Base-by-base conservation (phyloP, 208 protist species). In the Wallacemonas rigidus region DNA sequence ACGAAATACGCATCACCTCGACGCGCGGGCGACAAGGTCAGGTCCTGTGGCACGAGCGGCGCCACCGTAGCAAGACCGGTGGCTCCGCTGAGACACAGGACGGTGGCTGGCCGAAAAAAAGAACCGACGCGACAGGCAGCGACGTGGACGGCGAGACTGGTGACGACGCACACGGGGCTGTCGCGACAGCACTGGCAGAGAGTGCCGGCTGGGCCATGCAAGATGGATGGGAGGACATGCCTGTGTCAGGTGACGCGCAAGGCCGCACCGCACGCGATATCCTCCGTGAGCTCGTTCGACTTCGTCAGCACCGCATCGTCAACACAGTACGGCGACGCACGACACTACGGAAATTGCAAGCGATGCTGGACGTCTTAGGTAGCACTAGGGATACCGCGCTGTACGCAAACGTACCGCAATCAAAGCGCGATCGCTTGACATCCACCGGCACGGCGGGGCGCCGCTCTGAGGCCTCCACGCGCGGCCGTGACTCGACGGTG, bases 301-400 rank as follows among this genome's bases (percentile, higher is more conserved):
- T 69, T 3, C 64, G 64, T 1, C 12, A 41, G 11, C 64, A 69
- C 17, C 64, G 64, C 48, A 17, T 56, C 17, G 64, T 69, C 47
- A 36, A 54, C 43, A 69, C 50, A 12, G 64, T 58, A 2, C 64
- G 64, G 0, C 64, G 64, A 9, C 50, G 64, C 64, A 69, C 50
- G 47, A 55, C 64, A n/a, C 47, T 69, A 12, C 51, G 35, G 26
- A 55, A 58, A n/a, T 35, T 69, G 64, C 50, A 69, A 39, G 64
- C 6, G 15, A 39, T 69, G 8, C 64, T 69, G 9, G 50, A 69
- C 14, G 26, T 45, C 4, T 9, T 55, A 9, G 64, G 57, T 8
- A 48, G 36, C 50, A n/a, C 7, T 45, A 26, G 26, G 26, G 26
- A 26, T 26, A 26, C 26, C 26, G 26, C 26, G 26, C 26, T 50